Conservation (phyloP, 495 filamentous ascomycete genomes). For the Jackrogersella minutella region DNA sequence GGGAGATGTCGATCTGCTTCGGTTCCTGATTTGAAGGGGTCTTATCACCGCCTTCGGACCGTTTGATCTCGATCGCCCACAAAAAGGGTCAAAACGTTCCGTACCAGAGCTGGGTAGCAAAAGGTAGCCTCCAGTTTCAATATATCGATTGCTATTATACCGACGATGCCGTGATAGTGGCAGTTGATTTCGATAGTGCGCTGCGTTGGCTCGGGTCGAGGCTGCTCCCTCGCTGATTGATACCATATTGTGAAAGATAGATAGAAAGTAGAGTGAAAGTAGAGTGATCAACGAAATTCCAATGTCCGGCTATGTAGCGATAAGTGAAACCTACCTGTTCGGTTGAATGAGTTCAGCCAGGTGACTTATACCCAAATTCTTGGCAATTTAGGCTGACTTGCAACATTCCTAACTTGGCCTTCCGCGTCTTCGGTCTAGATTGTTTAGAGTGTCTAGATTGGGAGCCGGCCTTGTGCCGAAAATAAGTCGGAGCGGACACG, state of each 20-base stretch:
- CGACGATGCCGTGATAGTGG: neutral
- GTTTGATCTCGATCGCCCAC: neutral
- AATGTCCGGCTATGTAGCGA: conserved; percentile 8
- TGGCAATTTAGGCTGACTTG: conserved; percentile 42
- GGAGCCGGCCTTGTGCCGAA: conserved; percentile 36
- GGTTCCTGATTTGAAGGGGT: neutral
- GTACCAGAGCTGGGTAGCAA: conserved; percentile 13
- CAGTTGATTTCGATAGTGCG: neutral
- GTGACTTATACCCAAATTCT: conserved; percentile 34
- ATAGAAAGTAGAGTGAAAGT: neutral
- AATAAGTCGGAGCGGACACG: conserved; percentile 42
- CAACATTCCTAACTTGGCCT: conserved; percentile 40
- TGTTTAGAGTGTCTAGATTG: conserved; percentile 21
- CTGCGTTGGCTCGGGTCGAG: neutral
- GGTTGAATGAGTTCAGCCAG: conserved; percentile 29
- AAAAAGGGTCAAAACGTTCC: neutral
- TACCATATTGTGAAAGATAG: conserved; percentile 12
- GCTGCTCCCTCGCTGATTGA: conserved; percentile 12
- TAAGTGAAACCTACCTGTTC: conserved; percentile 28
- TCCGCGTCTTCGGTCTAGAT: conserved; percentile 32
- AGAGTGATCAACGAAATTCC: conserved; percentile 2
- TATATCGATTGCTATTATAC: conserved; percentile 3
- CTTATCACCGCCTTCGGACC: conserved; percentile 12
- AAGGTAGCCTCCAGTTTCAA: conserved; percentile 6
- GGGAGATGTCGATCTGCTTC: conserved; percentile 9